Evolutionary conservation across 805 yeast genomes (phyloP).

Genomic region (Ogataea haglerorum): DNA sequence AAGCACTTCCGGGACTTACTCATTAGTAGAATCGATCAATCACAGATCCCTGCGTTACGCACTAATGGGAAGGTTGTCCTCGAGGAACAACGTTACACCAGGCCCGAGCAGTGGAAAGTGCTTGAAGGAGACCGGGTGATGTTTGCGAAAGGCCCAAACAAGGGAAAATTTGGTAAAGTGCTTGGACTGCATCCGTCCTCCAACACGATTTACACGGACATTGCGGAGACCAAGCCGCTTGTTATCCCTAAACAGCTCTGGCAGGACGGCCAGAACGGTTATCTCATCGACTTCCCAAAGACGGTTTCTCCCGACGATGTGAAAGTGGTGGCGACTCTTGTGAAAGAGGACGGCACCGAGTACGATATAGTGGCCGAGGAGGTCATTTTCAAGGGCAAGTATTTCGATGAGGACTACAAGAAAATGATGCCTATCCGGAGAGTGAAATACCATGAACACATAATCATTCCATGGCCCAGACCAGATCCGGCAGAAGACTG

Average conservation of each 20-base stretch:
- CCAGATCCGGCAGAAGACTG: constrained; percentile 60
- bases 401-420: constrained; percentile 72
- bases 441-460: constrained; percentile 63
- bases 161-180: constrained; percentile 73
- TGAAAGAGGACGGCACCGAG: constrained; percentile 58
- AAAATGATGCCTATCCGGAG: constrained; percentile 73
- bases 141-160: constrained; percentile 62
- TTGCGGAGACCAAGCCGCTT: constrained; percentile 58
- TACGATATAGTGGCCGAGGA: constrained; percentile 78
- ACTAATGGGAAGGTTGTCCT: constrained; percentile 27
- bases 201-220: constrained; percentile 64
- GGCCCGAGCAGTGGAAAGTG: constrained; percentile 55
- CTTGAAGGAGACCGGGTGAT: constrained; percentile 77
- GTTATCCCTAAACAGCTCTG: constrained; percentile 72
- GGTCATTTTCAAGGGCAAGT: constrained; percentile 60
- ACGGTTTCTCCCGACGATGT: constrained; percentile 58
- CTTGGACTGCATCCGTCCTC: constrained; percentile 54
- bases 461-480: constrained; percentile 87
- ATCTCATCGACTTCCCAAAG: constrained; percentile 66
- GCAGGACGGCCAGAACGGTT: constrained; percentile 68
- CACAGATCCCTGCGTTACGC: constrained; percentile 34
- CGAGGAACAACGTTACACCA: constrained; percentile 34
- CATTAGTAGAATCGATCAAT: constrained; percentile 26
- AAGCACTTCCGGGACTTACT: constrained; percentile 27
- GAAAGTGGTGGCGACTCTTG: constrained; percentile 74